Conservation (phyloP, 108 stramenopile genomes). For the Skeletonema potamos region DNA sequence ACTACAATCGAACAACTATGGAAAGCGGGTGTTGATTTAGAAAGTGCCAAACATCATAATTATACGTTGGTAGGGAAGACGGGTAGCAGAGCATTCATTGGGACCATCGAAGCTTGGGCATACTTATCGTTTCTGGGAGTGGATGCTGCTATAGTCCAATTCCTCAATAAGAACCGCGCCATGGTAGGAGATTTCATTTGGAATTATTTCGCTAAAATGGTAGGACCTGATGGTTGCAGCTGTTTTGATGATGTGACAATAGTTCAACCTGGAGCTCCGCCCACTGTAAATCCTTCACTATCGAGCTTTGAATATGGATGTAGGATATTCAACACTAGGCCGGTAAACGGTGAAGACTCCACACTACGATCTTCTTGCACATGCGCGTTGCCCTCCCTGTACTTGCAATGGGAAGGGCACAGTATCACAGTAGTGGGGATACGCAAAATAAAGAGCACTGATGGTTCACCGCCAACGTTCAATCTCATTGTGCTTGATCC, state of each 20-base stretch:
- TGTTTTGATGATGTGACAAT: constrained; percentile 15
- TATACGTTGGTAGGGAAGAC: constrained; percentile 46
- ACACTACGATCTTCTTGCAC: constrained; percentile 12
- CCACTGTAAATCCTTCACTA: background rate
- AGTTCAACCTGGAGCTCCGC: constrained; percentile 4
- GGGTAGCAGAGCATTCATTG: constrained; percentile 48
- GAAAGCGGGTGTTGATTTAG: constrained; percentile 66
- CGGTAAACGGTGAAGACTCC: background rate
- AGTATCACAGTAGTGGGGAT: constrained; percentile 80
- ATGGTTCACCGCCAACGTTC: background rate
- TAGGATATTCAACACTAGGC: constrained; percentile 17
- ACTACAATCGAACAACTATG: constrained; percentile 60
- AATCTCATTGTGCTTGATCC: constrained; percentile 72
- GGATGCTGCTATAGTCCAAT: constrained; percentile 79
- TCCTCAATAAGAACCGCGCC: constrained; percentile 60
- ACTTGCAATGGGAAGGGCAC: constrained; percentile 88
- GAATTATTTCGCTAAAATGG: constrained; percentile 55
- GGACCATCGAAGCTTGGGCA: constrained; percentile 77
- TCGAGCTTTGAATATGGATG: constrained; percentile 21
- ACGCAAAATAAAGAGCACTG: constrained; percentile 14
- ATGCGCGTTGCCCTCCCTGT: constrained; percentile 55
- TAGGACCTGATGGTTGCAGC: constrained; percentile 6
- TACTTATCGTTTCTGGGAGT: constrained; percentile 58
- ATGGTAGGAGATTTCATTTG: constrained; percentile 53
- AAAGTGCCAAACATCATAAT: constrained; percentile 66